Evolutionary conservation across 129 eudicot genomes (phyloP), one percentile per base, ranked within the genome.

Genomic region (Artemisia argyi): DNA sequence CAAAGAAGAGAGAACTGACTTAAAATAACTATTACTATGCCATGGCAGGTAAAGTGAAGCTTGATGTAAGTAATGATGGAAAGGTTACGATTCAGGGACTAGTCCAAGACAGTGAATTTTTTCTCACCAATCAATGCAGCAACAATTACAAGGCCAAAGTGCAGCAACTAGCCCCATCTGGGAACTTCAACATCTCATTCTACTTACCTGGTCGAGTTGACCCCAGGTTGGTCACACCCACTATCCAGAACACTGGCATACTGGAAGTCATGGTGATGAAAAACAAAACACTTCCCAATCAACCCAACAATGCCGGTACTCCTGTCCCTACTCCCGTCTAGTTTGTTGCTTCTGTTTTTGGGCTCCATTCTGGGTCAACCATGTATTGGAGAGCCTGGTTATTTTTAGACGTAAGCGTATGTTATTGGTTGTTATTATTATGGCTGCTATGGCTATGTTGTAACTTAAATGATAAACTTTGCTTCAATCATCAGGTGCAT

Each of bases 181-280:
- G 96, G 66, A 79, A 22, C 42, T 90, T 90, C 80, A 69, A 78
- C 26, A 17, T 90, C 11, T 80, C 83, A n/a, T 90, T 87, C 71
- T 78, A 76, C 77, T 72, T 90, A 68, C 96, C 96, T 9, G 96
- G 93, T 11, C 88, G 85, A 8, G 88, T 90, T 13, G 96, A 90
- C 73, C 85, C 96, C 2, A 76, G 93, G 79, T 55, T 87, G 57
- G 71, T 66, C 42, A 32, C 80, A 0, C 79, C 82, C 16, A 55
- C 74, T 50, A 83, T 82, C 72, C 73, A 76, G 58, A 56, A 83
- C 14, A 75, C 77, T 30, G 93, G 93, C 54, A 87, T 90, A 69
- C 87, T 87, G 13, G 93, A 90, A 66, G 88, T 71, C 6, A 78
- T 79, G 6, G 83, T 90, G 18, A 51, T 85, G 82, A 90, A 89